Evolutionary conservation across 2,329 filamentous ascomycete genomes (phyloP).

Genomic region (Bipolaris victoriae): DNA sequence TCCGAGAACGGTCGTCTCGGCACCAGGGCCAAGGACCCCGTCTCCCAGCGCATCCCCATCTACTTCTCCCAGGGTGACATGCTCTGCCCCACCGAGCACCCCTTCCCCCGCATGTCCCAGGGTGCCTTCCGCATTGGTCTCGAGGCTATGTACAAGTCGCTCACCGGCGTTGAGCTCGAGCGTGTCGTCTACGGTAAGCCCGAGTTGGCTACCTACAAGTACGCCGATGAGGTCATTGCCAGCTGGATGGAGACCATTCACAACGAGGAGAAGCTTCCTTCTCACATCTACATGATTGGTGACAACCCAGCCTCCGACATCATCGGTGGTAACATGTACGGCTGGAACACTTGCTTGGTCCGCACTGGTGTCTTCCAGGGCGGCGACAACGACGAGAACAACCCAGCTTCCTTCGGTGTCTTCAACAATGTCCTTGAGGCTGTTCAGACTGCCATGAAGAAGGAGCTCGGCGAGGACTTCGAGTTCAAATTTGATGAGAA

Average conservation of each 20-base stretch:
- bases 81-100: slow-evolving; percentile 65
- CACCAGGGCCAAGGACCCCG: slow-evolving; percentile 70
- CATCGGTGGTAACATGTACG: slow-evolving; percentile 79
- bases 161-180: slow-evolving; percentile 73
- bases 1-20: slow-evolving; percentile 70
- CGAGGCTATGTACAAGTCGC: slow-evolving; percentile 74
- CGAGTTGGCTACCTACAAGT: slow-evolving; percentile 77
- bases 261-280: slow-evolving; percentile 70
- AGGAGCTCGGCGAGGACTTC: slow-evolving; percentile 76
- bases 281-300: slow-evolving; percentile 78
- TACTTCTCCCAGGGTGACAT: slow-evolving; percentile 73
- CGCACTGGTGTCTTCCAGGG: slow-evolving; percentile 81
- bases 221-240: slow-evolving; percentile 74
- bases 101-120: slow-evolving; percentile 72
- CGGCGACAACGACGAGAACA: slow-evolving; percentile 75
- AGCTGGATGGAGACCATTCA: slow-evolving; percentile 79
- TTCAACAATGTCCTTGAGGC: slow-evolving; percentile 76
- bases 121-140: slow-evolving; percentile 77
- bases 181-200: slow-evolving; percentile 79
- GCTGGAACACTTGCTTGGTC: slow-evolving; percentile 81
- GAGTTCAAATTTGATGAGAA: slow-evolving; percentile 74
- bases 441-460: slow-evolving; percentile 69
- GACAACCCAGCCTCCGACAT: slow-evolving; percentile 78
- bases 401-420: slow-evolving; percentile 78
- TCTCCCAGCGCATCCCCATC: slow-evolving; percentile 71